These are phyloP conservation scores for Yarrowia sp. DNA, from an alignment of 805 yeast species.

Conservation along the genomic window DNA sequence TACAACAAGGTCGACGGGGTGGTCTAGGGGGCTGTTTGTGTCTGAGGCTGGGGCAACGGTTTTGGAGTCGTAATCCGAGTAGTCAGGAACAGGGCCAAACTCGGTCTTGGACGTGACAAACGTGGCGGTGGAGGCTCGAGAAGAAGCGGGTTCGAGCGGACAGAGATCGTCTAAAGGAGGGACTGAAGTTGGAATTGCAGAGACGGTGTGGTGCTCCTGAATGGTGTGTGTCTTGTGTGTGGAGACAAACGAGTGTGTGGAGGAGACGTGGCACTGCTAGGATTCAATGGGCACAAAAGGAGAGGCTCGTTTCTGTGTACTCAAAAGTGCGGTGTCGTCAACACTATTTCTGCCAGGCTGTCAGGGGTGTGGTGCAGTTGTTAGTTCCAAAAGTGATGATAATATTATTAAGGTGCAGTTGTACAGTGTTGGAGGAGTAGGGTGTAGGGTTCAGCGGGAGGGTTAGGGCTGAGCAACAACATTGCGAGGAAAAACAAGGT, in stretches of 20 bases:
- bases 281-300: not conserved
- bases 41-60: not conserved
- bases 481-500: too few species aligned
- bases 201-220: not conserved
- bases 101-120: constrained; percentile 9
- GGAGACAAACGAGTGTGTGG: not conserved
- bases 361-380: constrained; percentile 1
- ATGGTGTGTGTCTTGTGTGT: not conserved
- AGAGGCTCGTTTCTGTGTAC: not conserved
- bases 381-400: not conserved
- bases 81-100: constrained; percentile 10
- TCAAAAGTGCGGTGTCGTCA: not conserved
- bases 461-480: constrained; percentile 16
- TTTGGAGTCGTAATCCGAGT: not conserved
- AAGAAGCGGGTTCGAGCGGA: not conserved
- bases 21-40: not conserved
- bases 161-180: constrained; percentile 22
- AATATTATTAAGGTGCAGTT: not conserved
- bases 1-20: not conserved
- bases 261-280: not conserved
- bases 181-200: constrained; percentile 17
- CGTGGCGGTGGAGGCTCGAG: constrained; percentile 2
- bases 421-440: not conserved
- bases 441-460: not conserved
- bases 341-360: not conserved